Evolutionary conservation across 768 basidiomycete genomes (phyloP).

Genomic region (Peribolospora kevripleyi): DNA sequence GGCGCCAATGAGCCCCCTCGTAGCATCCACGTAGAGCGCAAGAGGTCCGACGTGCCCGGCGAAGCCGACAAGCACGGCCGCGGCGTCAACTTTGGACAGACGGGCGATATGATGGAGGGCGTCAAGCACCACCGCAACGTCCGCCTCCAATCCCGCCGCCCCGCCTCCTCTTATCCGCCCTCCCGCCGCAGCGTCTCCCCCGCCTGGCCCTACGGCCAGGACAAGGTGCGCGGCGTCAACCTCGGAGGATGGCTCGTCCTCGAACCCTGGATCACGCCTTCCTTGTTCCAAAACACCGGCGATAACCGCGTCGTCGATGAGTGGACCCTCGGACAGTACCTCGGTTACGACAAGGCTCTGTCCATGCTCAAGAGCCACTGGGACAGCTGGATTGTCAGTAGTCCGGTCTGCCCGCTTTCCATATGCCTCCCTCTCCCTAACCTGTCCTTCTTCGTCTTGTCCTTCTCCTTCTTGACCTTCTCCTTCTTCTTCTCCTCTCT

Average conservation of each 20-base stretch:
- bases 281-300: constrained; percentile 44
- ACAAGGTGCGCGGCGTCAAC: constrained; percentile 61
- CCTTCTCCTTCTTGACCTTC: background rate
- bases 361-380: background rate
- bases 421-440: background rate
- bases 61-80: too few species aligned
- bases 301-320: constrained; percentile 42
- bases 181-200: too few species aligned
- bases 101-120: too few species aligned
- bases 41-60: too few species aligned
- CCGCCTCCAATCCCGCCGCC: too few species aligned
- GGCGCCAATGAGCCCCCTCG: too few species aligned
- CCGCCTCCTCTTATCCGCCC: too few species aligned
- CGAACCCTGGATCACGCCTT: constrained; percentile 54
- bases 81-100: too few species aligned
- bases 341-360: background rate
- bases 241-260: constrained; percentile 43
- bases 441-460: background rate
- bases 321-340: constrained; percentile 18
- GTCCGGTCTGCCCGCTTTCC: too few species aligned
- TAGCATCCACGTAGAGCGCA: too few species aligned
- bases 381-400: background rate
- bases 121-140: too few species aligned
- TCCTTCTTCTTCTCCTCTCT: background rate
- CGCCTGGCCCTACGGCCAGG: constrained; percentile 29